Conservation (phyloP, 495 filamentous ascomycete genomes). For the Rhizodiscina lignyota region DNA sequence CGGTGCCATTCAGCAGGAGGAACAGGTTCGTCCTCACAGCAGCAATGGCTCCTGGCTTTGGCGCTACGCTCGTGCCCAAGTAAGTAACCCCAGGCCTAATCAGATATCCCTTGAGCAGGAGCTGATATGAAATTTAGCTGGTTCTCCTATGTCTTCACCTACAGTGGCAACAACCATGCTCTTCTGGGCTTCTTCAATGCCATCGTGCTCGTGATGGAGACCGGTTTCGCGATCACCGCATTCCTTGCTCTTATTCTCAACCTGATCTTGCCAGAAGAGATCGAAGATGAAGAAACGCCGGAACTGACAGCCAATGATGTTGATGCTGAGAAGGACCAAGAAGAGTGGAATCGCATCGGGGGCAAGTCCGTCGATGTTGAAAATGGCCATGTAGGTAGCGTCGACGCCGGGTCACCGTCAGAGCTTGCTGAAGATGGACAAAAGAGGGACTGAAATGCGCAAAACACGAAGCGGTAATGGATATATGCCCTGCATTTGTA, state of each 20-base stretch:
- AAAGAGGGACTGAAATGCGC: too few relatives aligned
- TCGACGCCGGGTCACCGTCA: too few relatives aligned
- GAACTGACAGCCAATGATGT: too few relatives aligned
- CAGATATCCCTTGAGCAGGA: not conserved
- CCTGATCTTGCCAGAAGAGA: conserved; percentile 52
- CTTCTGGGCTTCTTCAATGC: conserved; percentile 71
- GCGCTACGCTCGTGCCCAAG: conserved; percentile 63
- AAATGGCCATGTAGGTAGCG: too few relatives aligned
- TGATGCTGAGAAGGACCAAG: too few relatives aligned
- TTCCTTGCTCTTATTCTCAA: conserved; percentile 59
- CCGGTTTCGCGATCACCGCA: conserved; percentile 58
- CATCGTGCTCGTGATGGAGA: conserved; percentile 65
- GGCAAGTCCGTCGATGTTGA: too few relatives aligned
- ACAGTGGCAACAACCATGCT: conserved; percentile 48
- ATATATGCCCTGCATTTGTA: too few relatives aligned
- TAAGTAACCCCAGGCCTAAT: conserved; percentile 20
- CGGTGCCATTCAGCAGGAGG: conserved; percentile 62
- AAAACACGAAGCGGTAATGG: too few relatives aligned
- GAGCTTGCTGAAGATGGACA: too few relatives aligned
- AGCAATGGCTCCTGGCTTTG: conserved; percentile 58
- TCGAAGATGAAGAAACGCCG: conserved; percentile 36
- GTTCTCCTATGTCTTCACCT: conserved; percentile 53
- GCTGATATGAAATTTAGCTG: conserved; percentile 14
- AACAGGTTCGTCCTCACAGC: conserved; percentile 82
- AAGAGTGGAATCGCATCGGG: too few relatives aligned